phyloP scores from a whole-genome alignment of 208 protist genomes.

The Leishmania braziliensis region DNA sequence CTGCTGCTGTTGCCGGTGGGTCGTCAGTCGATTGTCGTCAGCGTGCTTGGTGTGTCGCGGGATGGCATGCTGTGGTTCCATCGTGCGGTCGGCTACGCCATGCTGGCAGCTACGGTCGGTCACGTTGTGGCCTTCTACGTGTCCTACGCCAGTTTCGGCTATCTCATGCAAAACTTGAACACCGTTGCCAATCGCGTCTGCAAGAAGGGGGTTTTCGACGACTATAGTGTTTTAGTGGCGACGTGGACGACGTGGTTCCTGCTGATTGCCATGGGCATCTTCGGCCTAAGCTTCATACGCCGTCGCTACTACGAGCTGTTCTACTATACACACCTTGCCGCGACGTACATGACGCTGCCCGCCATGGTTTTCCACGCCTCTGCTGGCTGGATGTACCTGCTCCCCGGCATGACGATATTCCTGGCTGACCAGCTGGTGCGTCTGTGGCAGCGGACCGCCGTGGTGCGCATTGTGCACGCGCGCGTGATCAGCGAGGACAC shows the following conservation, averaged over 20 bases:
- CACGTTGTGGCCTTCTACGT: slow-evolving; percentile 37
- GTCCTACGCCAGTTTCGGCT: slow-evolving; percentile 23
- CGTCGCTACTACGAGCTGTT: slow-evolving; percentile 69
- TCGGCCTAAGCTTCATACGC: slow-evolving; percentile 45
- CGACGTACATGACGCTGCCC: slow-evolving; percentile 53
- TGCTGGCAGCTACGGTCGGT: slow-evolving; percentile 31
- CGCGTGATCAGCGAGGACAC: slow-evolving; percentile 28
- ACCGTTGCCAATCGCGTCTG: slow-evolving; percentile 20
- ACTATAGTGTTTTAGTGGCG: slow-evolving; percentile 50
- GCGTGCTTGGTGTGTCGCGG: slow-evolving; percentile 50
- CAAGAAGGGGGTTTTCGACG: slow-evolving; percentile 19
- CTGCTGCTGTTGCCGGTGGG: slow-evolving; percentile 59
- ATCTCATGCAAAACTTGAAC: slow-evolving; percentile 35
- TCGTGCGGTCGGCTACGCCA: slow-evolving; percentile 42
- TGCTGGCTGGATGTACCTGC: slow-evolving; percentile 61
- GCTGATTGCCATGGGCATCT: slow-evolving; percentile 53
- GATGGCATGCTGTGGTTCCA: slow-evolving; percentile 65
- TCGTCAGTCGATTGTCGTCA: slow-evolving; percentile 53
- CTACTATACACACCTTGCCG: slow-evolving; percentile 65
- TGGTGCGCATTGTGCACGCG: slow-evolving; percentile 25
- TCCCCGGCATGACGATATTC: slow-evolving; percentile 59
- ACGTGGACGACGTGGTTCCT: slow-evolving; percentile 42
- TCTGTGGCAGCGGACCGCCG: slow-evolving; percentile 37
- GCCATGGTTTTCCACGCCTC: slow-evolving; percentile 55
- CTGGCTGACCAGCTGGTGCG: slow-evolving; percentile 52